Percentiles rank a stretch among this genome's conserved stretches.
phyloP scores from a whole-genome alignment of 768 basidiomycete genomes.

The Phanerochaete sordida region DNA sequence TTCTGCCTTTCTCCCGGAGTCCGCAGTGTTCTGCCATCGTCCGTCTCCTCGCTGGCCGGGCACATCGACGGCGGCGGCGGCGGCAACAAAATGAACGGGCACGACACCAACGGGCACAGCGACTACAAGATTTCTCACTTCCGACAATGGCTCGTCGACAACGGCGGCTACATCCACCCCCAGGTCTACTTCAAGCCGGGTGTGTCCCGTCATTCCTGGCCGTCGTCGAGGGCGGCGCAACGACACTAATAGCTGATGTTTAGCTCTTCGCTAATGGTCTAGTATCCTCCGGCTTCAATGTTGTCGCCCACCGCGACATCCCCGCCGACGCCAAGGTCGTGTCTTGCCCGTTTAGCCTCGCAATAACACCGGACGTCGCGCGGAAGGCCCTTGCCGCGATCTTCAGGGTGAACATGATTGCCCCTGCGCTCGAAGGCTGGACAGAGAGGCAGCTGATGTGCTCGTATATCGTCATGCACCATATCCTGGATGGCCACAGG shows the following conservation, averaged over 20 bases:
- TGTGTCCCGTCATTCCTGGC: conserved; percentile 19
- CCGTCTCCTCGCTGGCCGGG: not conserved
- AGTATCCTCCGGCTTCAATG: conserved; percentile 39
- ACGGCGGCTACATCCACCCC: conserved; percentile 52
- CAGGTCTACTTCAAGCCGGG: conserved; percentile 44
- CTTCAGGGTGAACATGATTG: conserved; percentile 25
- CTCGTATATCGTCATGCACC: conserved; percentile 64
- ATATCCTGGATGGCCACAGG: conserved; percentile 41
- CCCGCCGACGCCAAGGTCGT: conserved; percentile 52
- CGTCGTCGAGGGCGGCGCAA: not conserved
- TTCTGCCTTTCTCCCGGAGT: not conserved
- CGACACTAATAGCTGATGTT: not conserved
- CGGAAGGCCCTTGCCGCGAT: conserved; percentile 39
- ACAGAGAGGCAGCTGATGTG: conserved; percentile 66
- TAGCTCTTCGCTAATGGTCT: not conserved
- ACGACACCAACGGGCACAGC: not conserved
- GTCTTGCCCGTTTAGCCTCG: conserved; percentile 63
- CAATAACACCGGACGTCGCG: conserved; percentile 55
- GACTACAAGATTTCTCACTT: conserved; percentile 27
- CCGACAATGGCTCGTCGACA: conserved; percentile 44
- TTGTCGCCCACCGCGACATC: conserved; percentile 48
- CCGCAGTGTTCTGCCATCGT: not conserved
- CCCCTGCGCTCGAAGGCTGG: conserved; percentile 35
- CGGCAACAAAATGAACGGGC: too few species aligned
- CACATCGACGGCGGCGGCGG: not conserved